These are phyloP conservation scores for Grigorovia transvaalensis DNA, from an alignment of 805 yeast species.

Conservation along the genomic window DNA sequence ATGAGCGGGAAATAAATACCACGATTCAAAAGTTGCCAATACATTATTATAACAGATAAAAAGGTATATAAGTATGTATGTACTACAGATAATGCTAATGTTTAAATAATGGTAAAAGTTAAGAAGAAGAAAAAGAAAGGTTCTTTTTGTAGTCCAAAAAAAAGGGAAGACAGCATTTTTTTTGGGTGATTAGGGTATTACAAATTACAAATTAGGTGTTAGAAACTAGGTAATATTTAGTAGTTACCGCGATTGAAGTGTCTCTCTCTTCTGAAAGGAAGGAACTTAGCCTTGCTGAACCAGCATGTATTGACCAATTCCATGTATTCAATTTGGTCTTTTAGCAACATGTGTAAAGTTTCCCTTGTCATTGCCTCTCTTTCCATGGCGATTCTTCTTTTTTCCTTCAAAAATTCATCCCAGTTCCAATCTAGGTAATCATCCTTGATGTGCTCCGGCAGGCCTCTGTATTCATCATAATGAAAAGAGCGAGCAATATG, in stretches of 20 bases:
- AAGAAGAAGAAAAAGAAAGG: too few species aligned
- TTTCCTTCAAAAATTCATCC: constrained; percentile 2
- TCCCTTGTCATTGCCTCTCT: neutral
- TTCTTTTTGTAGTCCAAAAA: too few species aligned
- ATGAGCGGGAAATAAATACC: neutral
- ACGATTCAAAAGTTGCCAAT: neutral
- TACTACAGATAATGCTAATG: neutral
- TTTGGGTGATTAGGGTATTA: too few species aligned
- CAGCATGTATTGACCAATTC: neutral
- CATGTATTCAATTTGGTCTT: neutral
- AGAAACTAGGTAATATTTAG: neutral
- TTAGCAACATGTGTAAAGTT: neutral
- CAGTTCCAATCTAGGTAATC: constrained; percentile 2
- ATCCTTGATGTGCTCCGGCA: constrained; percentile 1
- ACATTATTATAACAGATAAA: neutral
- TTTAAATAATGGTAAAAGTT: too few species aligned
- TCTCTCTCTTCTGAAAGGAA: neutral
- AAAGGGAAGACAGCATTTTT: too few species aligned
- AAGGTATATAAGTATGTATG: too few species aligned
- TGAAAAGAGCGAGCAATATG: constrained; percentile 1
- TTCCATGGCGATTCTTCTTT: neutral
- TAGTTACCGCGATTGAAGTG: neutral
- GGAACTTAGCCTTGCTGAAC: constrained; percentile 1
- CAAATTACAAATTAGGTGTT: too few species aligned
- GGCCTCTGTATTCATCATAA: neutral